A percentile compares a stretch with the other conserved stretches of the same genome.
phyloP scores from a whole-genome alignment of 2,329 filamentous ascomycete species.

The Scorias spongiosa region DNA sequence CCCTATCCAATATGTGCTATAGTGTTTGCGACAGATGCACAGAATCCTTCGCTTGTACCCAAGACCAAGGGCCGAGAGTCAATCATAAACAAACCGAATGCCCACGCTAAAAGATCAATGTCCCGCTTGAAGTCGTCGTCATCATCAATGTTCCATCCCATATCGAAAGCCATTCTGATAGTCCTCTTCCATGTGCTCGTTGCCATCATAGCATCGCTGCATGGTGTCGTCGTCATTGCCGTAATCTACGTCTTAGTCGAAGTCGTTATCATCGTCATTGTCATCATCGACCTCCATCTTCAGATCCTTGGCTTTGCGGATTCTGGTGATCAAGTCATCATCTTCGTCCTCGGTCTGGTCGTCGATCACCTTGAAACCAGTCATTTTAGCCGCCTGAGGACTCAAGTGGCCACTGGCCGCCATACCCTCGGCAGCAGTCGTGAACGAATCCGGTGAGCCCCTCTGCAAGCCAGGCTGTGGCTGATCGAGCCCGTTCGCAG shows the following conservation, averaged over 20 bases:
- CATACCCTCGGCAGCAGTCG: not conserved
- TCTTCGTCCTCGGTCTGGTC: not conserved
- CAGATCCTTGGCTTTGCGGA: not conserved
- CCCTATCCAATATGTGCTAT: no score
- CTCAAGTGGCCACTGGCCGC: not conserved
- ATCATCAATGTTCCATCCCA: no score
- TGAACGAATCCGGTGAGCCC: not conserved
- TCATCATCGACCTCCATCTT: not conserved
- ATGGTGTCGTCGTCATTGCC: no score
- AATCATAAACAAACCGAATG: no score
- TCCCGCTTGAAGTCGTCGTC: no score
- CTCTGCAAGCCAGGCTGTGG: not conserved
- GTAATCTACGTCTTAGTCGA: not conserved
- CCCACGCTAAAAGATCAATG: no score
- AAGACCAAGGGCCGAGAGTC: no score
- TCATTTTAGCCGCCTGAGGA: not conserved
- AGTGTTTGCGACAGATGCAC: no score
- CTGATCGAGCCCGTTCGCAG: not conserved
- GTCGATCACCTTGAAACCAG: not conserved
- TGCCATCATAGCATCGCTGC: no score
- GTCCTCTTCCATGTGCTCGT: no score
- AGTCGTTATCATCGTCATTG: not conserved
- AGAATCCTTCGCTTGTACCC: no score
- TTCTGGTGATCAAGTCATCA: not conserved
- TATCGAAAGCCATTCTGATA: no score